phyloP scores from a whole-genome alignment of 768 basidiomycete species.

The Leccinum obscurum region DNA sequence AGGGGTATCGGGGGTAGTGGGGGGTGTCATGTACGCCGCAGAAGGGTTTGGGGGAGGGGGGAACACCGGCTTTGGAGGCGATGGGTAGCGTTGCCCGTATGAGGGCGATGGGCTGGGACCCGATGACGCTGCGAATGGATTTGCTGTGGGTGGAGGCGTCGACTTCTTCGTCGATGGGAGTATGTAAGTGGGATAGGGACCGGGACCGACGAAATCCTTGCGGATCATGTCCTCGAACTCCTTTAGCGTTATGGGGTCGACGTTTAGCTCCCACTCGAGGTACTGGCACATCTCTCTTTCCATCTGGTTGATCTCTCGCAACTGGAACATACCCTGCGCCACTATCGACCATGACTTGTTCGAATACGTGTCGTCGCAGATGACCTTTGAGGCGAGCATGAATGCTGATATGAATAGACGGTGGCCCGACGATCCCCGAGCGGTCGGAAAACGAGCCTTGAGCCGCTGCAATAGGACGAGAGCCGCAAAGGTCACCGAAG shows the following conservation, averaged over 20 bases:
- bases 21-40: slow-evolving; percentile 28
- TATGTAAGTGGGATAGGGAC: slow-evolving; percentile 64
- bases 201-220: slow-evolving; percentile 56
- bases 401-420: slow-evolving; percentile 71
- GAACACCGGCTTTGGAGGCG: slow-evolving; percentile 31
- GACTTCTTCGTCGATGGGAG: slow-evolving; percentile 63
- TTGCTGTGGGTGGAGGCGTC: slow-evolving; percentile 38
- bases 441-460: slow-evolving; percentile 72
- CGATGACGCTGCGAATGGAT: slow-evolving; percentile 35
- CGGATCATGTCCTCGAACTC: slow-evolving; percentile 63
- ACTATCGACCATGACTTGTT: slow-evolving; percentile 94
- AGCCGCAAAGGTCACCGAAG: slow-evolving; percentile 44
- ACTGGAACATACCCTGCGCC: slow-evolving; percentile 80
- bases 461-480: slow-evolving; percentile 59
- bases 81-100: slow-evolving; percentile 32
- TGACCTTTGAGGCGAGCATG: slow-evolving; percentile 77
- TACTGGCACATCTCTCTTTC: slow-evolving; percentile 82
- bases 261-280: slow-evolving; percentile 88
- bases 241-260: slow-evolving; percentile 59
- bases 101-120: slow-evolving; percentile 30
- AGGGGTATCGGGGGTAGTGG: slow-evolving; percentile 53
- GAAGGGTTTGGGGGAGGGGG: slow-evolving; percentile 17
- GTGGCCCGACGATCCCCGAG: slow-evolving; percentile 74
- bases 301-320: slow-evolving; percentile 81
- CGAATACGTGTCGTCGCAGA: slow-evolving; percentile 92